Evolutionary conservation across 768 basidiomycete genomes (phyloP).

Genomic region (Calocybe cyanea): DNA sequence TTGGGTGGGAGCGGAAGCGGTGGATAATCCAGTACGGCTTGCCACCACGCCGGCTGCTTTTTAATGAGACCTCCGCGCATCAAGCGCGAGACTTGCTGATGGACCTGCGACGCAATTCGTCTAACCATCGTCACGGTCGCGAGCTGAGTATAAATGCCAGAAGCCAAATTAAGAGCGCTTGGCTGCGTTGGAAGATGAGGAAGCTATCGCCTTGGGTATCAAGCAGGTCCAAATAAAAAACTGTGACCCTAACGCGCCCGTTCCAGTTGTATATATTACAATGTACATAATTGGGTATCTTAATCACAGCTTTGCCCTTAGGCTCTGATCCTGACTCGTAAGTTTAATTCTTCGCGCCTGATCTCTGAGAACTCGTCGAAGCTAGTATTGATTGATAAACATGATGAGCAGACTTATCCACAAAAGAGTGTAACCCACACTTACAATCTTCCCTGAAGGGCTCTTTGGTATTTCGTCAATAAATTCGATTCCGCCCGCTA

Average conservation of each 20-base stretch:
- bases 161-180: too few species aligned
- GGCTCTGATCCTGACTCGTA: not conserved
- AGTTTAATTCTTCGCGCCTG: constrained; percentile 31
- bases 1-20: constrained; percentile 82
- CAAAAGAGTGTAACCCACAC: too few species aligned
- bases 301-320: constrained; percentile 14
- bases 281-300: too few species aligned
- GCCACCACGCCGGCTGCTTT: constrained; percentile 76
- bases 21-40: constrained; percentile 83
- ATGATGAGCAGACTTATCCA: not conserved
- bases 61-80: constrained; percentile 61
- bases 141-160: too few species aligned
- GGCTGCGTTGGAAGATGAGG: too few species aligned
- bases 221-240: too few species aligned
- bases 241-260: too few species aligned
- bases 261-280: too few species aligned
- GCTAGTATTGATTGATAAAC: constrained; percentile 19
- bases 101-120: constrained; percentile 82
- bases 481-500: constrained; percentile 61
- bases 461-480: constrained; percentile 65
- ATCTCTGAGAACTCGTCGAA: constrained; percentile 52
- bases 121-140: constrained; percentile 73
- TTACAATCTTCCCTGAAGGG: constrained; percentile 64
- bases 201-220: not conserved
- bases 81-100: constrained; percentile 80